Percentiles rank a stretch among this genome's conserved stretches.
Conservation (phyloP, 2,329 filamentous ascomycete genomes). For the Fusarium torreyae region DNA sequence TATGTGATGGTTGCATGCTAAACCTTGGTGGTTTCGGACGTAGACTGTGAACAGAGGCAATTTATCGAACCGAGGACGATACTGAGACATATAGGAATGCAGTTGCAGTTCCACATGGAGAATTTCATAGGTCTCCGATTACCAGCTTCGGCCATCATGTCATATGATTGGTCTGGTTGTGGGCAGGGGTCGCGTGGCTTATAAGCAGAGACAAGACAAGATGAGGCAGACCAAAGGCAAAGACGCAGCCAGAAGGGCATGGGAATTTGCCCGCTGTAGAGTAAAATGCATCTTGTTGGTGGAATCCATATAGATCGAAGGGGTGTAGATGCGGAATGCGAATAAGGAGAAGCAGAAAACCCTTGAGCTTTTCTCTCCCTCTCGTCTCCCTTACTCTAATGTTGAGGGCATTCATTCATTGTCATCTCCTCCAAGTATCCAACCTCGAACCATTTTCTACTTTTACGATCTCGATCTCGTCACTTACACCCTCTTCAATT, state of each 20-base stretch:
- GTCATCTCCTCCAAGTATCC: constrained; percentile 12
- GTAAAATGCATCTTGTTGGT: constrained; percentile 18
- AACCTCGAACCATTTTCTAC: constrained; percentile 12
- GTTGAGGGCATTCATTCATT: constrained; percentile 9
- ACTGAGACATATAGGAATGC: constrained; percentile 40
- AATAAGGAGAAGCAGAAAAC: constrained; percentile 10
- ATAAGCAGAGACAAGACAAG: constrained; percentile 37
- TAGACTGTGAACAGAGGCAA: constrained; percentile 10
- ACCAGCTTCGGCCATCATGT: not conserved
- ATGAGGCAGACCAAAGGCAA: constrained; percentile 24
- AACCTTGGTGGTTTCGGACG: constrained; percentile 15
- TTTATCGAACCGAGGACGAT: constrained; percentile 10
- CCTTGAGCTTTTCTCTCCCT: constrained; percentile 14
- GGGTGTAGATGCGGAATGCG: constrained; percentile 25
- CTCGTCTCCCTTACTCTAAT: constrained; percentile 19
- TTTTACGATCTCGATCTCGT: constrained; percentile 12
- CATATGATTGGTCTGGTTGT: constrained; percentile 25
- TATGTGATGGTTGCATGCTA: constrained; percentile 32
- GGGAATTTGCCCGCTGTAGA: constrained; percentile 19
- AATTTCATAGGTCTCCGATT: constrained; percentile 6
- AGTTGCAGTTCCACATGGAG: constrained; percentile 20
- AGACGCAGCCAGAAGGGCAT: constrained; percentile 14
- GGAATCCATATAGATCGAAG: constrained; percentile 30
- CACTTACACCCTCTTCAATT: not conserved
- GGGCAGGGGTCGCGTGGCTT: constrained; percentile 39